Conservation (phyloP, 2,329 filamentous ascomycete genomes). For the Aspergillus sp. region DNA sequence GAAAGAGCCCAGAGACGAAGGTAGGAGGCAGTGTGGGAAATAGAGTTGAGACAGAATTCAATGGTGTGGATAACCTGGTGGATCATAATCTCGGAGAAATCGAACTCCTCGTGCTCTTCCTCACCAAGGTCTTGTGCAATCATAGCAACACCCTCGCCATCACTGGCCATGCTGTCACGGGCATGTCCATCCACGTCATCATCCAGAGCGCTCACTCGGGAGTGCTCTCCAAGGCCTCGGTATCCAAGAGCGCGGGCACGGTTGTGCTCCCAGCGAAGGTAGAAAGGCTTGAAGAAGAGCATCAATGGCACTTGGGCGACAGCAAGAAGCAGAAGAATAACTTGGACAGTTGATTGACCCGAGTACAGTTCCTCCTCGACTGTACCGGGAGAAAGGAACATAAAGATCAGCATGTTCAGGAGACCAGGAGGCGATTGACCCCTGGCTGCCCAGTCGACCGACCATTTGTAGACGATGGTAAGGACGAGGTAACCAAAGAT, state of each 20-base stretch:
- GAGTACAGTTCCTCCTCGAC: conserved; percentile 66
- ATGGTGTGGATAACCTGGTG: conserved; percentile 99
- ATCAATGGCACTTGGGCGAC: conserved; percentile 83
- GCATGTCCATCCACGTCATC: conserved; percentile 72
- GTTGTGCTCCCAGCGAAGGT: conserved; percentile 91
- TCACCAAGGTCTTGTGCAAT: conserved; percentile 78
- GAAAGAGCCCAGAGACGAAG: conserved; percentile 97
- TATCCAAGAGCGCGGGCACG: conserved; percentile 81
- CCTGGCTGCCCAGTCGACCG: conserved; percentile 72
- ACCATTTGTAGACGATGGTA: conserved; percentile 97
- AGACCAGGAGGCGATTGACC: conserved; percentile 73
- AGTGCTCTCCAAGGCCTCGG: conserved; percentile 84
- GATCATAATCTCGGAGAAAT: conserved; percentile 96
- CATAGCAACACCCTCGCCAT: conserved; percentile 79
- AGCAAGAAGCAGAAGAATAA: conserved; percentile 74
- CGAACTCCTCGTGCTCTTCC: conserved; percentile 91
- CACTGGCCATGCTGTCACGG: conserved; percentile 65
- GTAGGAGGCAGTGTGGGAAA: conserved; percentile 97
- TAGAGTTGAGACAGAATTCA: conserved; percentile 98
- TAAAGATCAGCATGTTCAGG: conserved; percentile 99
- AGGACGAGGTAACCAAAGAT: conserved; percentile 96
- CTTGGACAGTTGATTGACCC: conserved; percentile 72
- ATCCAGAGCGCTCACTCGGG: conserved; percentile 82
- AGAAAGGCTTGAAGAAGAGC: conserved; percentile 92
- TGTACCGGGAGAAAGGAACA: conserved; percentile 87